Evolutionary conservation across 352 stramenopile genomes (phyloP).

Genomic region (Globisporangium nodosum): DNA sequence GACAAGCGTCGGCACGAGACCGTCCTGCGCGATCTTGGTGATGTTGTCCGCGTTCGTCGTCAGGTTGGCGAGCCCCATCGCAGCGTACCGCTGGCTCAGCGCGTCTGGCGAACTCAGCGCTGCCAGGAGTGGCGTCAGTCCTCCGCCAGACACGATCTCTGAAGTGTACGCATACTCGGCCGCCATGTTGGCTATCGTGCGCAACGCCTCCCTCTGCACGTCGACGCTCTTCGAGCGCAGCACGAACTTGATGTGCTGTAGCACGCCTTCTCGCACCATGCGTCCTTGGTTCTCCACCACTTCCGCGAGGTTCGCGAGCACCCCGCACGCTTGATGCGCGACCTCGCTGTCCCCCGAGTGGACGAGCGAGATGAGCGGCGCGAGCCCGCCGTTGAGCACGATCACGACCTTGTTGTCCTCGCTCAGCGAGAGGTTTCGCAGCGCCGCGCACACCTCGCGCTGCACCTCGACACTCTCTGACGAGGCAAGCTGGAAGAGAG

Average conservation of each 20-base stretch:
- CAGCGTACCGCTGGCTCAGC: slow-evolving; percentile 91
- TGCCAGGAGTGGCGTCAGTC: slow-evolving; percentile 83
- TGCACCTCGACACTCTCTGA: slow-evolving; percentile 90
- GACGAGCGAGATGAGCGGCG: slow-evolving; percentile 83
- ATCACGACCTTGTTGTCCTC: slow-evolving; percentile 93
- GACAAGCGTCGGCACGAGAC: slow-evolving; percentile 84
- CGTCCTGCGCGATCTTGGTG: slow-evolving; percentile 88
- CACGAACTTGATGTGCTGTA: slow-evolving; percentile 96
- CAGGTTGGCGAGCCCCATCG: slow-evolving; percentile 95
- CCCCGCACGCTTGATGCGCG: slow-evolving; percentile 85
- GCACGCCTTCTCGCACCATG: slow-evolving; percentile 93
- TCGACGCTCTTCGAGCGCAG: slow-evolving; percentile 89
- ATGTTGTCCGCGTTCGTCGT: slow-evolving; percentile 90
- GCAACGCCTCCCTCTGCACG: slow-evolving; percentile 92
- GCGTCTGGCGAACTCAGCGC: slow-evolving; percentile 90
- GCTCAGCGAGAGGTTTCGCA: slow-evolving; percentile 90
- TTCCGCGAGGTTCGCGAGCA: slow-evolving; percentile 93
- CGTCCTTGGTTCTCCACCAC: slow-evolving; percentile 92
- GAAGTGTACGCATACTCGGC: slow-evolving; percentile 92
- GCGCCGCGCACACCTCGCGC: slow-evolving; percentile 88
- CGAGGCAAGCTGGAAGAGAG: slow-evolving; percentile 83
- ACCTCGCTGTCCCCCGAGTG: slow-evolving; percentile 90
- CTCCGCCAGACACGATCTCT: slow-evolving; percentile 89
- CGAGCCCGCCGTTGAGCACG: slow-evolving; percentile 76
- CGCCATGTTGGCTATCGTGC: slow-evolving; percentile 94